Evolutionary conservation across 768 basidiomycete genomes (phyloP).

Genomic region (Trametes cinnabarina): DNA sequence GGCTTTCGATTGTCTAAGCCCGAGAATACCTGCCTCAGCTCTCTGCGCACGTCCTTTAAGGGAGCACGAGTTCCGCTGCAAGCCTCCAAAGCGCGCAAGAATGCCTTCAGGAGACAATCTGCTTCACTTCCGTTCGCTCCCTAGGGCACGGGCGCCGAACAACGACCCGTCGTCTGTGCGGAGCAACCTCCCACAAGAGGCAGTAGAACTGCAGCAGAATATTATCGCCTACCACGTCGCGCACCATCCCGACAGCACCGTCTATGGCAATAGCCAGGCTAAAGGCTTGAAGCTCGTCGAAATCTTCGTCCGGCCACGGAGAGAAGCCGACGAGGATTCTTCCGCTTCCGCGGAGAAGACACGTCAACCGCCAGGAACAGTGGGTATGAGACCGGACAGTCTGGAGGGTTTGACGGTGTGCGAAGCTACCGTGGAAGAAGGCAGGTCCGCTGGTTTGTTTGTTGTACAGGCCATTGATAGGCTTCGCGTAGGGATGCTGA

Average conservation of each 20-base stretch:
- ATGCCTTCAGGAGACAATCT: constrained; percentile 7
- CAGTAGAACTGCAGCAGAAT: constrained; percentile 23
- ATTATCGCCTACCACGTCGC: constrained; percentile 25
- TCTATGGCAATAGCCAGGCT: constrained; percentile 21
- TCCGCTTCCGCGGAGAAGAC: not conserved
- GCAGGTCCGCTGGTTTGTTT: constrained; percentile 4
- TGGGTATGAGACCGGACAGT: not conserved
- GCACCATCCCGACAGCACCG: constrained; percentile 14
- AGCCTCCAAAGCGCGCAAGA: not conserved
- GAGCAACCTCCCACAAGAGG: constrained; percentile 22
- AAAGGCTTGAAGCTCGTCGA: constrained; percentile 24
- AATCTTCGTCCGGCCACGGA: constrained; percentile 8
- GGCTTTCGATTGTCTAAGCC: no score
- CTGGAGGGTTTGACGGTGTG: constrained; percentile 21
- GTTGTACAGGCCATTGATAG: not conserved
- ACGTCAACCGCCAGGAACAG: not conserved
- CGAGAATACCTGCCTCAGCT: no score
- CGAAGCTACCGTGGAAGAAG: constrained; percentile 24
- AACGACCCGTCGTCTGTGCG: constrained; percentile 20
- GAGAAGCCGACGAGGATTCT: not conserved
- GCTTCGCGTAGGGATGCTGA: constrained; percentile 25
- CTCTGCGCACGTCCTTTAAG: no score
- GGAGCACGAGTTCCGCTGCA: not conserved
- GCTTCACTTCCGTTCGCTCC: constrained; percentile 15
- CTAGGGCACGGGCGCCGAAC: constrained; percentile 26